A percentile compares a stretch with the other conserved stretches of the same genome.
Evolutionary conservation across 2,329 filamentous ascomycete genomes (phyloP).

Genomic region (Aspergillus sojae): DNA sequence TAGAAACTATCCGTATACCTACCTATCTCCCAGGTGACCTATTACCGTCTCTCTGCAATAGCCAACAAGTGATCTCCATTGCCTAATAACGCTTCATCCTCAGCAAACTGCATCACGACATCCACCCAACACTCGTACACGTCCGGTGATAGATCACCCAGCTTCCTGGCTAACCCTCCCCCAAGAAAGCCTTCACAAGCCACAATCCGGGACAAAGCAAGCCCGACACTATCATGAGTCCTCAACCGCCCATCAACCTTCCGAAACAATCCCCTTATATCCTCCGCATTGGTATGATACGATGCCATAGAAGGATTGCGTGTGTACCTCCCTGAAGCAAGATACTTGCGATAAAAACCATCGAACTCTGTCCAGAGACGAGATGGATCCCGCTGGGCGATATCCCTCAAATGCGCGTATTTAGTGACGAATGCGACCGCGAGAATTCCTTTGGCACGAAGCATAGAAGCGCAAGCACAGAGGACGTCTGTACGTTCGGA

Average conservation of each 20-base stretch:
- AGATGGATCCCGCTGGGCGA: background rate
- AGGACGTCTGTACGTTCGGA: background rate
- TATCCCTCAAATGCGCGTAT: conserved; percentile 1
- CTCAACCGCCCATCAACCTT: background rate
- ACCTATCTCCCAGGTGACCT: too few relatives aligned
- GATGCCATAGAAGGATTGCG: background rate
- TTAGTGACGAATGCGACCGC: background rate
- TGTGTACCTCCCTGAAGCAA: background rate
- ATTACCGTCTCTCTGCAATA: background rate
- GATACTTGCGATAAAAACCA: background rate
- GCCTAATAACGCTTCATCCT: background rate
- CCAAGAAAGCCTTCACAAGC: background rate
- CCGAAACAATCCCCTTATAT: background rate
- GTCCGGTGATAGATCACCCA: background rate
- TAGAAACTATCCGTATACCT: fast-evolving
- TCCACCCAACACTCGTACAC: conserved; percentile 1
- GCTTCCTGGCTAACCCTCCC: background rate
- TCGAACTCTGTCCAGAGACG: background rate
- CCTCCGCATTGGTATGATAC: background rate
- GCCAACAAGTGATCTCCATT: background rate
- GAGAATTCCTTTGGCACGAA: background rate
- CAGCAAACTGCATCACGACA: conserved; percentile 2
- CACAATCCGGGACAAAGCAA: background rate
- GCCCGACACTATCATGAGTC: background rate
- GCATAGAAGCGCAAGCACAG: background rate